These are phyloP conservation scores for Wickerhamomyces queroliae DNA, from an alignment of 805 yeast species.

Conservation along the genomic window DNA sequence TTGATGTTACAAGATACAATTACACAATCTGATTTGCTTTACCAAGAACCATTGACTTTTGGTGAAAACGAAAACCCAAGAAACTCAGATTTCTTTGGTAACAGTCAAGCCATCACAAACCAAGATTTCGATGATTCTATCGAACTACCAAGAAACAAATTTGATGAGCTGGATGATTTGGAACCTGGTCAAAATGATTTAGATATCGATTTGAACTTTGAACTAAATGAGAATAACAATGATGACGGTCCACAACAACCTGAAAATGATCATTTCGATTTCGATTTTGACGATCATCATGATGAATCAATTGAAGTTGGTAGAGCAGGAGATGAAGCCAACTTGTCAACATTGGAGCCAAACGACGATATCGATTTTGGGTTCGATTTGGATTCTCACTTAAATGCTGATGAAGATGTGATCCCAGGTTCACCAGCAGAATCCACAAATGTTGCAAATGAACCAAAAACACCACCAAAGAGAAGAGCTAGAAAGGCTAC, in stretches of 20 bases:
- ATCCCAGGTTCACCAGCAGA: constrained; percentile 18
- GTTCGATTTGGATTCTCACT: constrained; percentile 8
- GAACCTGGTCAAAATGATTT: constrained; percentile 36
- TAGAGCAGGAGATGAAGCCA: constrained; percentile 28
- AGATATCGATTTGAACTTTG: constrained; percentile 48
- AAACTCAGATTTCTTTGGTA: constrained; percentile 10
- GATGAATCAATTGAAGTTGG: constrained; percentile 51
- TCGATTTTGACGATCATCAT: constrained; percentile 10
- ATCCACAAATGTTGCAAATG: constrained; percentile 1
- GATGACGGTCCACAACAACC: constrained; percentile 8
- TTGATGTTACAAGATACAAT: constrained; percentile 71
- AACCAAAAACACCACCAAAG: constrained; percentile 3
- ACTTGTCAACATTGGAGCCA: constrained; percentile 12
- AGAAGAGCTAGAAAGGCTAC: constrained; percentile 4
- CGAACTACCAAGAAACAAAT: constrained; percentile 56
- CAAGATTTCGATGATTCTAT: constrained; percentile 48
- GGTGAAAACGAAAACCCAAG: constrained; percentile 21
- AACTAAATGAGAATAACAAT: constrained; percentile 23
- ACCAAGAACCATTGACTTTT: constrained; percentile 49
- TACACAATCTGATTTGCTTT: constrained; percentile 68
- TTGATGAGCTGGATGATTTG: constrained; percentile 23
- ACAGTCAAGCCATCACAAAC: constrained; percentile 11
- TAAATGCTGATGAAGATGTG: constrained; percentile 3
- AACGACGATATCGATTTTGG: constrained; percentile 4
- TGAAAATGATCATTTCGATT: constrained; percentile 22